phyloP scores from a whole-genome alignment of 106 monocot species.

The Dioscorea dumetorum region DNA sequence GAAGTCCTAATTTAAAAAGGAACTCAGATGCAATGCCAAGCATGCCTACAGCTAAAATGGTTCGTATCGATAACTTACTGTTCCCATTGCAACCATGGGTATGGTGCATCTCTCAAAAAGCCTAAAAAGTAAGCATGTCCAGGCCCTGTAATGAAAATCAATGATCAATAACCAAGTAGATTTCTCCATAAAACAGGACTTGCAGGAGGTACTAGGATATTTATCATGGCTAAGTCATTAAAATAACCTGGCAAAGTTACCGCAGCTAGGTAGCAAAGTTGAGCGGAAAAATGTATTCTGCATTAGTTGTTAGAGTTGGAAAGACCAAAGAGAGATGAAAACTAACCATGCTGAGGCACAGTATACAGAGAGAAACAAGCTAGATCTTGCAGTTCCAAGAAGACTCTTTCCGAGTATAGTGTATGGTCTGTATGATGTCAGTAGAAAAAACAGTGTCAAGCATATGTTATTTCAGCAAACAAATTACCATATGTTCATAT shows the following conservation, averaged over 20 bases:
- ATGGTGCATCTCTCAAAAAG: conserved; percentile 61
- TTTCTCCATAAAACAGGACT: no score
- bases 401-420: conserved; percentile 81
- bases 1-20: no score
- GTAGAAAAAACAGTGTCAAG: not conserved
- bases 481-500: no score
- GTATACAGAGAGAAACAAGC: conserved; percentile 86
- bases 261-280: not conserved
- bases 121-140: conserved; percentile 87
- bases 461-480: no score
- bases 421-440: conserved; percentile 49
- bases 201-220: no score
- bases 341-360: conserved; percentile 95
- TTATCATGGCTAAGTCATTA: not conserved
- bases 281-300: no score
- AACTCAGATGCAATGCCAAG: no score
- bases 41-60: not conserved
- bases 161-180: not conserved
- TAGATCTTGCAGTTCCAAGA: conserved; percentile 87
- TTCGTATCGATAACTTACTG: conserved; percentile 33
- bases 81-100: conserved; percentile 74
- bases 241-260: not conserved
- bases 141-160: conserved; percentile 47
- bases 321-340: conserved; percentile 5
- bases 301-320: not conserved